A percentile compares a stretch with the other conserved stretches of the same genome.
These are phyloP conservation scores for Mrakia frigida DNA, from an alignment of 768 basidiomycete species.

Conservation along the genomic window DNA sequence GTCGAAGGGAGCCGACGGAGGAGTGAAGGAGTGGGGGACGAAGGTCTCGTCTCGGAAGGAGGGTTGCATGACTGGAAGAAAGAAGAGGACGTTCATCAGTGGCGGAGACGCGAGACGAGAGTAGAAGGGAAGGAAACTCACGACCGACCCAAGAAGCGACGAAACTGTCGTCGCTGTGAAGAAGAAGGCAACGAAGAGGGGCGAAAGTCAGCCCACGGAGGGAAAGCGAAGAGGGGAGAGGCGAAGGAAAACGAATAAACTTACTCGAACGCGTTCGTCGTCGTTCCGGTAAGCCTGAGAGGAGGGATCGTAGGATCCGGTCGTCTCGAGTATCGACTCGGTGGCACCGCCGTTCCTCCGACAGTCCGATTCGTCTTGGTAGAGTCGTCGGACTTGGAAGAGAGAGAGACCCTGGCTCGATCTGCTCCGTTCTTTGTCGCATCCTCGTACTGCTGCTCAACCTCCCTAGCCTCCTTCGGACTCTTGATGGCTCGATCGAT, in stretches of 20 bases:
- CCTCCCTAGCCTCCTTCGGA: background rate
- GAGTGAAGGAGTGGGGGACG: slow-evolving; percentile 7
- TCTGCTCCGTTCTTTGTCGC: background rate
- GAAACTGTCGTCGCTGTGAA: background rate
- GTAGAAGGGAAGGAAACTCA: too few species aligned
- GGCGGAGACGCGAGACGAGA: too few species aligned
- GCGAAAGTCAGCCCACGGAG: background rate
- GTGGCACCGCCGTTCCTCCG: background rate
- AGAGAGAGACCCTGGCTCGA: background rate
- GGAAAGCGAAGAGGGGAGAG: background rate
- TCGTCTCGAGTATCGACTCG: background rate
- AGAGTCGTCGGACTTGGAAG: background rate
- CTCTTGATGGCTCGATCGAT: slow-evolving; percentile 30
- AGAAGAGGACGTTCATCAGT: too few species aligned
- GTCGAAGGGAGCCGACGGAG: slow-evolving; percentile 7
- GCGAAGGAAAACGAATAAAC: background rate
- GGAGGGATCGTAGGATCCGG: slow-evolving; percentile 27
- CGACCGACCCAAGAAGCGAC: slow-evolving; percentile 1
- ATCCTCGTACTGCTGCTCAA: background rate
- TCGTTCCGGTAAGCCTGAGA: slow-evolving; percentile 12
- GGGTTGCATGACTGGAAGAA: background rate
- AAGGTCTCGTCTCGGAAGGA: slow-evolving; percentile 10
- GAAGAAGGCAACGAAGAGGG: background rate
- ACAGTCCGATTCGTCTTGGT: background rate
- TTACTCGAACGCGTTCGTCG: slow-evolving; percentile 16